A percentile compares a stretch with the other conserved stretches of the same genome.
These are phyloP conservation scores for Collybia nuda DNA, from an alignment of 768 basidiomycete species.

Conservation along the genomic window DNA sequence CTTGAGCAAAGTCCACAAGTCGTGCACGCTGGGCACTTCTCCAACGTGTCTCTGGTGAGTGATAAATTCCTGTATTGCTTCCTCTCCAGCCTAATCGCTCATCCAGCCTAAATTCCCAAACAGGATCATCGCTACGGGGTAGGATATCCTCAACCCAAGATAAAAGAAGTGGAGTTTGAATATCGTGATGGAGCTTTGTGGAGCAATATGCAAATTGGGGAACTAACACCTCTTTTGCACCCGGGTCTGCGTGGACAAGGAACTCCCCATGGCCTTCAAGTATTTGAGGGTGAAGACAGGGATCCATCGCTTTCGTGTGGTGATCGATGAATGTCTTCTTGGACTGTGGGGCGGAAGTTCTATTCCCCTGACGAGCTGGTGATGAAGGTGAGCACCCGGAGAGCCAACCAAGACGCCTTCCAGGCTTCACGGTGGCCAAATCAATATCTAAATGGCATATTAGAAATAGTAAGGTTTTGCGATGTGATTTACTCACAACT, in stretches of 20 bases:
- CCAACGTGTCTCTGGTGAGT: slow-evolving; percentile 37
- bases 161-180: slow-evolving; percentile 36
- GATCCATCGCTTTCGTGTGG: slow-evolving; percentile 36
- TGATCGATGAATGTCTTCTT: slow-evolving; percentile 35
- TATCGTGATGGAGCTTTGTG: slow-evolving; percentile 44
- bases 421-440: slow-evolving; percentile 6
- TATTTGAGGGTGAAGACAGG: slow-evolving; percentile 32
- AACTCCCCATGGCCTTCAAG: slow-evolving; percentile 39
- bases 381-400: slow-evolving; percentile 25
- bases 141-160: slow-evolving; percentile 33
- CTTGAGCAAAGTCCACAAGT: slow-evolving; percentile 36
- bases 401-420: slow-evolving; percentile 13
- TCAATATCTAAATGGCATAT: slow-evolving; percentile 12
- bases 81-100: slow-evolving; percentile 62
- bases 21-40: slow-evolving; percentile 36
- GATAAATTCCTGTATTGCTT: slow-evolving; percentile 56
- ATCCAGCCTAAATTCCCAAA: slow-evolving; percentile 57
- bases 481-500: slow-evolving; percentile 8
- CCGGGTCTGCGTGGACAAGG: slow-evolving; percentile 30
- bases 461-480: background rate
- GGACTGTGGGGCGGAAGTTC: slow-evolving; percentile 5
- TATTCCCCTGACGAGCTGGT: slow-evolving; percentile 18
- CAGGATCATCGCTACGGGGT: slow-evolving; percentile 42
- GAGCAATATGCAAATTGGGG: slow-evolving; percentile 44
- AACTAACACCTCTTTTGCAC: slow-evolving; percentile 26